Conservation (phyloP, 305 asterid genomes). For the Withania somnifera region DNA sequence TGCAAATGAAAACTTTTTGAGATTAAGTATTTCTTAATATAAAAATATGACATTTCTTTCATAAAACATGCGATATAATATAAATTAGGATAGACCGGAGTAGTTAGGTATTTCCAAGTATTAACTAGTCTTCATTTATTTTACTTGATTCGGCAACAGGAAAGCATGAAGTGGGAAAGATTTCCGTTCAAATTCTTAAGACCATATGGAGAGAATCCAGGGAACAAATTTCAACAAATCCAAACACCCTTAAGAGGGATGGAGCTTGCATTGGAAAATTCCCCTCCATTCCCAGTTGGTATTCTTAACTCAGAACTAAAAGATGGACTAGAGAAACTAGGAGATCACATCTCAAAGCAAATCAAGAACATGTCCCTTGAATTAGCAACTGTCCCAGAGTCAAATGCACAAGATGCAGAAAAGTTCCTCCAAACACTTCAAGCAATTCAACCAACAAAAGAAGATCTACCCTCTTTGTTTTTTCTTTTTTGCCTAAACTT, state of each 20-base stretch:
- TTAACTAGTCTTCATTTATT: not conserved
- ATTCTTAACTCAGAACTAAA: constrained; percentile 22
- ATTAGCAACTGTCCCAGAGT: constrained; percentile 27
- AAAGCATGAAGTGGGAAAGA: constrained; percentile 68
- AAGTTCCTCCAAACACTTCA: constrained; percentile 41
- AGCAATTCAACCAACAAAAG: constrained; percentile 10
- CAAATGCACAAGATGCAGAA: constrained; percentile 12
- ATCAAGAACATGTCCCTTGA: constrained; percentile 22
- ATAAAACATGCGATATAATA: no score
- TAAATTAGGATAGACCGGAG: no score
- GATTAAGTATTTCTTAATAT: no score
- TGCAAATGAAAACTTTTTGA: no score
- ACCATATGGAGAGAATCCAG: constrained; percentile 37
- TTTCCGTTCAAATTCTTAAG: constrained; percentile 32
- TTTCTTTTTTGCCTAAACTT: constrained; percentile 55
- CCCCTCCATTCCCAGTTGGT: constrained; percentile 30
- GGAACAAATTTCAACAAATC: constrained; percentile 30
- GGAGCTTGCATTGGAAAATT: constrained; percentile 42
- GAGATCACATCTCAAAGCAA: constrained; percentile 31
- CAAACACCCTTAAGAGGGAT: constrained; percentile 65
- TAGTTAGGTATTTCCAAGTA: not conserved
- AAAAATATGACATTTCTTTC: no score
- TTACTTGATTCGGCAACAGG: constrained; percentile 25
- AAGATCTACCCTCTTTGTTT: constrained; percentile 45
- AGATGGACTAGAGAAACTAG: constrained; percentile 17